A percentile compares a stretch with the other conserved stretches of the same genome.
Evolutionary conservation across 2,329 filamentous ascomycete species (phyloP).

Genomic region (Exophiala lecanii-corni): DNA sequence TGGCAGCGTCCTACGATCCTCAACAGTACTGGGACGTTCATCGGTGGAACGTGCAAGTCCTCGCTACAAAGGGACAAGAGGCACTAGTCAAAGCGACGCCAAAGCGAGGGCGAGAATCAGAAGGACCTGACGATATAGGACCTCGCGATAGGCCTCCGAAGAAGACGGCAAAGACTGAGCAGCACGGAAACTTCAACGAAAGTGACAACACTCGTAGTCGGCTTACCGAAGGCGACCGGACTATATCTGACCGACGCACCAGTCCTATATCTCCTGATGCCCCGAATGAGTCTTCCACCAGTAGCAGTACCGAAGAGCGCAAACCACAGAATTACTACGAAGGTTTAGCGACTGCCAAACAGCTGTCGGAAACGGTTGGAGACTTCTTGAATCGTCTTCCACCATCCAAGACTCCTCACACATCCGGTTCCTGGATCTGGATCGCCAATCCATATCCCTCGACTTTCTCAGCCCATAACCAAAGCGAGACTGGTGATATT

Average conservation of each 20-base stretch:
- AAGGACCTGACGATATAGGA: conserved; percentile 7
- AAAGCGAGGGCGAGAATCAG: conserved; percentile 5
- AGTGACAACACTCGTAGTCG: neutral
- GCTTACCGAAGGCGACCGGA: too few relatives aligned
- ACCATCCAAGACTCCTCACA: conserved; percentile 55
- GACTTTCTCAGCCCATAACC: conserved; percentile 36
- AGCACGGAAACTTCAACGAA: neutral
- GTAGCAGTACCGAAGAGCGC: conserved; percentile 6
- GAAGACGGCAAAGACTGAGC: neutral
- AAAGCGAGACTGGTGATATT: conserved; percentile 43
- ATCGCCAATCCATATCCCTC: conserved; percentile 58
- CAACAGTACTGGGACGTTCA: conserved; percentile 45
- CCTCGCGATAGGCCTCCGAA: neutral
- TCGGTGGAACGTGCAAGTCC: conserved; percentile 20
- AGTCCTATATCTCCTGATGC: neutral
- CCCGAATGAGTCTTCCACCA: neutral
- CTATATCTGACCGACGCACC: neutral
- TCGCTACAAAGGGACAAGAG: conserved; percentile 10
- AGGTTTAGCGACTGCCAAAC: conserved; percentile 52
- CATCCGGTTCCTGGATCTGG: conserved; percentile 64
- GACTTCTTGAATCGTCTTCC: conserved; percentile 66
- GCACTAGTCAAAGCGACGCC: conserved; percentile 2
- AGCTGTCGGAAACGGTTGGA: conserved; percentile 58
- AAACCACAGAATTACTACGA: conserved; percentile 56
- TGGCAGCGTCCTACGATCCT: conserved; percentile 50